Percentiles rank a stretch among this genome's conserved stretches.
Evolutionary conservation across 257 asterid species (phyloP).

Genomic region (Coffea canephora): DNA sequence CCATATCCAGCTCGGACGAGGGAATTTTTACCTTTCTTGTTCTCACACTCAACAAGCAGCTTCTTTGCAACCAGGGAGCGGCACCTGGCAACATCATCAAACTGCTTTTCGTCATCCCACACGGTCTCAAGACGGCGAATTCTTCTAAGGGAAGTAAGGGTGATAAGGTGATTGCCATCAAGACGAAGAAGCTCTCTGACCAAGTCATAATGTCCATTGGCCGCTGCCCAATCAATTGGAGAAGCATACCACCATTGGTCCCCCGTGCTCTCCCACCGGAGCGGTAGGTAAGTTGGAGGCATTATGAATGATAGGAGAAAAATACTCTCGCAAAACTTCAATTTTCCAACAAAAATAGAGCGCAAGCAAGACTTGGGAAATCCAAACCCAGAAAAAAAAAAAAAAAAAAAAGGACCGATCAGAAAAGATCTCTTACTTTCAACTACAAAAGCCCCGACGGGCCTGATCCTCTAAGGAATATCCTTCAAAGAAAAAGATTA

Average conservation of each 20-base stretch:
- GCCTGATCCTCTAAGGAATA: background rate
- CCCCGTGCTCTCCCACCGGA: constrained; percentile 98
- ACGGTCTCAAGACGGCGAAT: constrained; percentile 94
- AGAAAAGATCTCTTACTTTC: background rate
- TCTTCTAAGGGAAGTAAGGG: constrained; percentile 79
- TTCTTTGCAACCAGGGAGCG: constrained; percentile 69
- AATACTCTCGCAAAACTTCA: background rate
- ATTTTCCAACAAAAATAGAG: constrained; percentile 13
- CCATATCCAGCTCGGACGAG: constrained; percentile 78
- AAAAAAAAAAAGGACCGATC: background rate
- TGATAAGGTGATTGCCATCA: constrained; percentile 84
- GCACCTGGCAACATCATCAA: constrained; percentile 69
- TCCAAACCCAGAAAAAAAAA: constrained; percentile 1
- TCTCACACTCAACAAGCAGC: constrained; percentile 60
- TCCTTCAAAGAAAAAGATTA: background rate
- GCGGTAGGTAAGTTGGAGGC: constrained; percentile 80
- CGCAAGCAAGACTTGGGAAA: background rate
- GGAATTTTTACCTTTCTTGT: constrained; percentile 56
- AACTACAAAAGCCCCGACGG: background rate
- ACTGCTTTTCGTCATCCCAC: constrained; percentile 94
- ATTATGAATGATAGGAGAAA: constrained; percentile 19
- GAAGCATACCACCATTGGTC: constrained; percentile 99
- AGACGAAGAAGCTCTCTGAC: constrained; percentile 88
- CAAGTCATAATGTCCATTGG: constrained; percentile 88
- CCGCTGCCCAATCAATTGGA: constrained; percentile 96